phyloP scores from a whole-genome alignment of 164 flowering plant species.

The Magnolia kwangsiensis region DNA sequence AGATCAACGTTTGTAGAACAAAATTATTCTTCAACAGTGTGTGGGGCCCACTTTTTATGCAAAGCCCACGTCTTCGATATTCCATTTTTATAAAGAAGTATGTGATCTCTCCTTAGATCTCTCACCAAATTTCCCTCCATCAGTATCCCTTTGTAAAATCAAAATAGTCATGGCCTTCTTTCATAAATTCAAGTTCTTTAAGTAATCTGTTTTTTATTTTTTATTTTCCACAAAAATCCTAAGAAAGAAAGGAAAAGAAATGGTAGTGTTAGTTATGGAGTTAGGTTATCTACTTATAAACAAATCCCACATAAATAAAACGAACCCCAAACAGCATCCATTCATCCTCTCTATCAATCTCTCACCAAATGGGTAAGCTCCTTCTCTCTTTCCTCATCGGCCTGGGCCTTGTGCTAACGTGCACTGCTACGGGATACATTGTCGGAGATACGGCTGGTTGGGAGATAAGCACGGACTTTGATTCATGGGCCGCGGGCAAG shows the following conservation, averaged over 20 bases:
- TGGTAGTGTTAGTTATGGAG: neutral
- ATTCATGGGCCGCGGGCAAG: slow-evolving; percentile 26
- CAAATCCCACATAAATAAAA: neutral
- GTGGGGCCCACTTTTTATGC: too few relatives aligned
- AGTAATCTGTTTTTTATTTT: too few relatives aligned
- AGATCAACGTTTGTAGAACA: too few relatives aligned
- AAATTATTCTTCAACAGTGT: too few relatives aligned
- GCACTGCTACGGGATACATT: slow-evolving; percentile 21
- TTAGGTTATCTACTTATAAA: slow-evolving; percentile 16
- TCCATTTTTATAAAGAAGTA: too few relatives aligned
- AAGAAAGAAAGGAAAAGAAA: neutral
- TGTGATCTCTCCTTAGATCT: too few relatives aligned
- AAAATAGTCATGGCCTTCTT: too few relatives aligned
- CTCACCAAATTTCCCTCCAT: too few relatives aligned
- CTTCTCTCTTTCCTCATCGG: slow-evolving; percentile 1
- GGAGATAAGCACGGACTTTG: slow-evolving; percentile 34
- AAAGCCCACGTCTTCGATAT: too few relatives aligned
- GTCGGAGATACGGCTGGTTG: slow-evolving; percentile 35
- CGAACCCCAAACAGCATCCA: neutral
- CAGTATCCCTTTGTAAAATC: too few relatives aligned
- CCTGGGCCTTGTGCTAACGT: slow-evolving; percentile 8
- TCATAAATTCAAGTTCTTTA: too few relatives aligned
- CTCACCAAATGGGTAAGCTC: slow-evolving; percentile 19
- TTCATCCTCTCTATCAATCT: neutral
- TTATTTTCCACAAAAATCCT: neutral